These are phyloP conservation scores for Coccomyxa sp. DNA, from an alignment of 139 green algal genomes.

Conservation along the genomic window DNA sequence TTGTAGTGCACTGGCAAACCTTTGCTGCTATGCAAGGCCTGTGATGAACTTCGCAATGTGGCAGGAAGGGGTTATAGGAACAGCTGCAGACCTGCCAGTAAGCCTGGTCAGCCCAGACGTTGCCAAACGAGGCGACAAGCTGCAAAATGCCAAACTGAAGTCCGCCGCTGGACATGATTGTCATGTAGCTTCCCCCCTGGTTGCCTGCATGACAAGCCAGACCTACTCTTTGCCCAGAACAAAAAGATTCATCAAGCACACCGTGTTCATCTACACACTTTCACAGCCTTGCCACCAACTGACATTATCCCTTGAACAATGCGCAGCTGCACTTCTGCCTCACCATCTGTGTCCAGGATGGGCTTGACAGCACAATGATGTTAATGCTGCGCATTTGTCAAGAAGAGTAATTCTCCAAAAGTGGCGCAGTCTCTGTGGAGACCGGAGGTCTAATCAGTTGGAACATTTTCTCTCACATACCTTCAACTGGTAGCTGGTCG, in stretches of 20 bases:
- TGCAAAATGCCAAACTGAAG: constrained; percentile 96
- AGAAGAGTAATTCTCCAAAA: too few relatives aligned
- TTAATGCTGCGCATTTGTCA: too few relatives aligned
- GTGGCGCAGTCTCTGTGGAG: too few relatives aligned
- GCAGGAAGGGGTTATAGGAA: background rate
- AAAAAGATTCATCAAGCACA: background rate
- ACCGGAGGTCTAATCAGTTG: too few relatives aligned
- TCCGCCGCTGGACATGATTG: constrained; percentile 80
- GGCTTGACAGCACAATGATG: too few relatives aligned
- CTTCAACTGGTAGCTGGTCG: too few relatives aligned
- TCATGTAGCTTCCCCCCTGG: constrained; percentile 79
- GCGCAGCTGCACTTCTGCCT: too few relatives aligned
- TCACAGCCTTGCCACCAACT: too few relatives aligned
- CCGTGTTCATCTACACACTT: too few relatives aligned
- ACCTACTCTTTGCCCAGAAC: constrained; percentile 4
- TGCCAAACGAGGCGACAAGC: constrained; percentile 90
- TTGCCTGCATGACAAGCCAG: constrained; percentile 74
- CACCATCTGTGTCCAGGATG: too few relatives aligned
- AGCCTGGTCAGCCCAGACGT: constrained; percentile 58
- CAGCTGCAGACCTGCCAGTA: background rate
- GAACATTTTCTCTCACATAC: too few relatives aligned
- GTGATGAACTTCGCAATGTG: background rate
- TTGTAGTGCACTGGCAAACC: background rate
- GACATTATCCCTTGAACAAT: too few relatives aligned
- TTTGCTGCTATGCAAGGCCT: background rate